These are phyloP conservation scores for Stentor roeselii DNA, from an alignment of 73 alveolate genomes.

Conservation along the genomic window DNA sequence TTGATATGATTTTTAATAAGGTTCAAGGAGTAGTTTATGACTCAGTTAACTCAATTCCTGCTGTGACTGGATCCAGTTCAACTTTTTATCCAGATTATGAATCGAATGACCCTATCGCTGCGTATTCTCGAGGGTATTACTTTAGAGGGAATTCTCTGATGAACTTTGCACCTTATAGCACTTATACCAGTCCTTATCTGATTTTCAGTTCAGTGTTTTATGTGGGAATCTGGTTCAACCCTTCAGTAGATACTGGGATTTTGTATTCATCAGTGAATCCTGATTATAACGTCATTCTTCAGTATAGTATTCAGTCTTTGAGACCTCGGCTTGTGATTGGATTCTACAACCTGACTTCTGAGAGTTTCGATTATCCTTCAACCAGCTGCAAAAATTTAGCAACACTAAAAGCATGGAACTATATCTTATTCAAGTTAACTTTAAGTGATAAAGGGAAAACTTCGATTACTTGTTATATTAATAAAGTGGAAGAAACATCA, in stretches of 20 bases:
- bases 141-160: neutral
- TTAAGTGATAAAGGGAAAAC: neutral
- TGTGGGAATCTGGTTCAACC: neutral
- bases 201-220: neutral
- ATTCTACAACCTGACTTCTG: neutral
- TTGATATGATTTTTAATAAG: neutral
- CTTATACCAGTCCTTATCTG: neutral
- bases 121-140: neutral
- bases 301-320: too few species aligned
- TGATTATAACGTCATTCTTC: neutral
- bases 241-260: neutral
- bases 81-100: constrained; percentile 15
- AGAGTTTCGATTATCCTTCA: neutral
- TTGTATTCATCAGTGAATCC: neutral
- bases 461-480: neutral
- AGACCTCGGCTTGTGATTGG: neutral
- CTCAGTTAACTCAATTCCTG: neutral
- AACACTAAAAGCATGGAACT: neutral
- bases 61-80: constrained; percentile 3
- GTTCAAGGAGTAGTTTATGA: neutral
- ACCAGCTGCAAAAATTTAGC: neutral
- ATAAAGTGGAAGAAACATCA: neutral
- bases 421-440: neutral
- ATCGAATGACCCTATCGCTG: neutral
- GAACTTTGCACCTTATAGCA: neutral